Evolutionary conservation across 2,329 filamentous ascomycete genomes (phyloP), one percentile per base, ranked within the genome.

Genomic region (Plenodomus biglobosus): DNA sequence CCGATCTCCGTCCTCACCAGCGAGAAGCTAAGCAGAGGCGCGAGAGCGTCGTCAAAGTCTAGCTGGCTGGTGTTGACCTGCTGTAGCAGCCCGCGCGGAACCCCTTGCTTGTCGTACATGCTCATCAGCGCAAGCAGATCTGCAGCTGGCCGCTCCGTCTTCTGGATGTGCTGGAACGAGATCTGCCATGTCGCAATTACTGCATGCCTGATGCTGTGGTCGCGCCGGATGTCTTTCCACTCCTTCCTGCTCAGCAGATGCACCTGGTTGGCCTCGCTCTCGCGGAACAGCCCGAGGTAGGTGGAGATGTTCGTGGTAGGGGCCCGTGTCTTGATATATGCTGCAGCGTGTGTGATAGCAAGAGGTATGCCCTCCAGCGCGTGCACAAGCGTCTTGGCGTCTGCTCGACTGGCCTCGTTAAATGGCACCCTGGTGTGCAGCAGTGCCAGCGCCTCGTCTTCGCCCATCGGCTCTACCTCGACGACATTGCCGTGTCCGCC

Each of bases 41-140:
- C n/a, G n/a, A n/a, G n/a, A n/a, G n/a, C n/a, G n/a, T n/a, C n/a
- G n/a, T n/a, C n/a, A n/a, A n/a, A n/a, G n/a, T n/a, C n/a, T n/a
- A n/a, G n/a, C n/a, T n/a, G n/a, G n/a, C n/a, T n/a, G n/a, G n/a
- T n/a, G n/a, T n/a, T n/a, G n/a, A n/a, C n/a, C n/a, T n/a, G n/a
- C n/a, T n/a, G n/a, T n/a, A n/a, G n/a, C n/a, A n/a, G n/a, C n/a
- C n/a, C n/a, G n/a, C n/a, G n/a, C n/a, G 70, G 69, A n/a, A 78
- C 76, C 6, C 65, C 72, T 49, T 77, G 69, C 13, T 64, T 60
- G 42, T 79, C 68, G 52, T 75, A 79, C 45, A 76, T 73, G 62
- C 75, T 76, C 71, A 79, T 78, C 0, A 78, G 63, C 1, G 74
- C 74, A 1, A 79, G 51, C 18, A 78, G 58, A n/a, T 76, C 61